Evolutionary conservation across 371 early-diverging fungal genomes (phyloP), one percentile per base, ranked within the genome.

Genomic region (Chytridium lagenaria): DNA sequence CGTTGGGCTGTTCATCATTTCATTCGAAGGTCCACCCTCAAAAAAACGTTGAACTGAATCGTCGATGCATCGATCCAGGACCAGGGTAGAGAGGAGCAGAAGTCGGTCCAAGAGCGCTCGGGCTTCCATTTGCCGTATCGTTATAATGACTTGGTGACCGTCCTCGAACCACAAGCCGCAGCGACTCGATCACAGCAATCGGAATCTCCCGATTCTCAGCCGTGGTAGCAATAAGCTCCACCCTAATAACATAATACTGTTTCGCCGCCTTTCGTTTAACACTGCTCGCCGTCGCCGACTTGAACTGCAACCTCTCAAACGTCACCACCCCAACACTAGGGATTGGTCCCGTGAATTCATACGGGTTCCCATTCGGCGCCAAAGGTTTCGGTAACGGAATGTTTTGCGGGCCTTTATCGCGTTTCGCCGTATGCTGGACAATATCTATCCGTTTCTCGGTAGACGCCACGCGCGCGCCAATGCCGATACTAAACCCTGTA

Each of bases 351-450:
- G 37, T 61, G 63, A 71, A 73, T 36, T 77, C 77, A 59, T 69
- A 65, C 2, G 73, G 76, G 50, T 79, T 73, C 40, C 78, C 77
- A 57, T 77, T 77, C 12, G 77, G 63, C 26, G 71, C 59, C 28
- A 78, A 37, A 1, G 89, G 81, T 66, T 84, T 87, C 23, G 89
- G 88, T 16, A 74, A 71, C 16, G 95, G 95, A 23, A 87, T 86
- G 2, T 83, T 86, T 73, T 93, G 93, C 12, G 95, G 94, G 0
- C 95, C 95, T 70, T 94, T 94, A 81, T 96, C 96, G 50, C 97
- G 90, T 80, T 97, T 97, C 22, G 95, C 90, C 3, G 97, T 96
- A 72, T 95, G 95, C 80, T 97, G 96, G 22, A 95, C 89, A 3
- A 97, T 82, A 38, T 94, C 93, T 36, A 97, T 90, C 22, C 81